Evolutionary conservation across 1,284 basidiomycete genomes (phyloP), one percentile per base, ranked within the genome.

Genomic region (Blastosporella zonata): DNA sequence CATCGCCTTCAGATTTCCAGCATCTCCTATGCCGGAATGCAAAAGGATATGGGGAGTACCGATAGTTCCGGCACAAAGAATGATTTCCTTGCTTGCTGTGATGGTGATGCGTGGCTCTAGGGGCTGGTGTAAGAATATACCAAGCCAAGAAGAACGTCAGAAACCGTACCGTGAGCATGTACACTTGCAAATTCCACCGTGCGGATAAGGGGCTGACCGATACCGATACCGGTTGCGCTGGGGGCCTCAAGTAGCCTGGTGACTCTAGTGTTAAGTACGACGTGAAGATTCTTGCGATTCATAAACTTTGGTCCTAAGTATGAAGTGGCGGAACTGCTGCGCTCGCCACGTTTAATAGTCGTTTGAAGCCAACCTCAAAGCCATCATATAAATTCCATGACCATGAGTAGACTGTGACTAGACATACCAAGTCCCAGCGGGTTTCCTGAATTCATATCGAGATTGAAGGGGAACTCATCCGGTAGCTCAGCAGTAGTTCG

Each of bases 361-460:
- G 43, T 27, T 27, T 54, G 54, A 2, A 49, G 18, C 47, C 52
- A 55, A 18, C 44, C 51, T 45, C 7, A 15, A 29, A 42, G 6
- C 13, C 15, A 17, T 9, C n/a, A 12, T 10, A 29, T 15, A 25
- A 40, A 31, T 15, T 17, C 12, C 2, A 2, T 6, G 4, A 18
- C 7, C 9, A 10, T 1, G 17, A n/a, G 10, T 9, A 6, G 5
- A 28, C 20, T 5, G 2, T 15, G 2, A 23, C 9, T 23, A 25
- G 6, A 29, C 46, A 33, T 7, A 55, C 51, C 50, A 12, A 55
- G 3, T 8, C 67, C 67, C 6, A 67, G 42, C 1, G 60, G 54
- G 23, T 55, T 56, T 2, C 67, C 67, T 3, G 59, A 54, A 42
- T 67, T 69, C 43, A 57, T 52, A 46, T 69, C 67, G 6, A 55